A percentile compares a stretch with the other conserved stretches of the same genome.
Evolutionary conservation across 2,329 filamentous ascomycete genomes (phyloP).

Genomic region (Fusarium tuaranense): DNA sequence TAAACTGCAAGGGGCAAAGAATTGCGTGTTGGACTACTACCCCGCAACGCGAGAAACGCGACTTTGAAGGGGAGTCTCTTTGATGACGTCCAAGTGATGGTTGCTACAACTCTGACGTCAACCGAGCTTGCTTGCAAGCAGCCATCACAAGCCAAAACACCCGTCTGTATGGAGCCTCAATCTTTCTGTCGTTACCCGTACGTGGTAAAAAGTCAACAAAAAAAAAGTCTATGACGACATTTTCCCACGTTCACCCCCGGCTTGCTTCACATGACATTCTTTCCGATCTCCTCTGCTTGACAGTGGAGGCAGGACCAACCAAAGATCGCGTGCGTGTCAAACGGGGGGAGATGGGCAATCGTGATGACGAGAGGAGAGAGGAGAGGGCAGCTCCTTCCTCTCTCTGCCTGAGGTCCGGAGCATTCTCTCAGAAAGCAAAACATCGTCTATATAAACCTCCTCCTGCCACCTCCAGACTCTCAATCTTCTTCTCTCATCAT

Average conservation of each 20-base stretch:
- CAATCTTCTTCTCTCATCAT: constrained; percentile 9
- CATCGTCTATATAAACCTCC: constrained; percentile 38
- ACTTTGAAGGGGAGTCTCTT: neutral
- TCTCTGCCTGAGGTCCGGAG: neutral
- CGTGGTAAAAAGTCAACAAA: neutral
- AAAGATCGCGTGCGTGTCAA: constrained; percentile 10
- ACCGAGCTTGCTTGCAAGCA: constrained; percentile 14
- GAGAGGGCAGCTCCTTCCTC: neutral
- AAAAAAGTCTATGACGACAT: constrained; percentile 39
- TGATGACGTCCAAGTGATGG: constrained; percentile 34
- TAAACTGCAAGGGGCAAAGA: constrained; percentile 18
- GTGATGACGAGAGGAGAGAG: constrained; percentile 16
- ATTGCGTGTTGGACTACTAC: constrained; percentile 2
- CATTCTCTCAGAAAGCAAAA: neutral
- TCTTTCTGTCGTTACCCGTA: neutral
- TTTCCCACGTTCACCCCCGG: neutral
- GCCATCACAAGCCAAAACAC: constrained; percentile 26
- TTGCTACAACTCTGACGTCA: constrained; percentile 27
- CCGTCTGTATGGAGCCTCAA: neutral
- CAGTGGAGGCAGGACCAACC: neutral
- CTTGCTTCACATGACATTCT: constrained; percentile 34
- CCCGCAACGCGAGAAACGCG: constrained; percentile 35
- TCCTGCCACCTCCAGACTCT: neutral
- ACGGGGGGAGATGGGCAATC: constrained; percentile 10
- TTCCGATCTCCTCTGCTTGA: constrained; percentile 5